Percentiles rank a stretch among this genome's conserved stretches.
phyloP scores from a whole-genome alignment of 345 rosid species.

The Raphanus sativus region DNA sequence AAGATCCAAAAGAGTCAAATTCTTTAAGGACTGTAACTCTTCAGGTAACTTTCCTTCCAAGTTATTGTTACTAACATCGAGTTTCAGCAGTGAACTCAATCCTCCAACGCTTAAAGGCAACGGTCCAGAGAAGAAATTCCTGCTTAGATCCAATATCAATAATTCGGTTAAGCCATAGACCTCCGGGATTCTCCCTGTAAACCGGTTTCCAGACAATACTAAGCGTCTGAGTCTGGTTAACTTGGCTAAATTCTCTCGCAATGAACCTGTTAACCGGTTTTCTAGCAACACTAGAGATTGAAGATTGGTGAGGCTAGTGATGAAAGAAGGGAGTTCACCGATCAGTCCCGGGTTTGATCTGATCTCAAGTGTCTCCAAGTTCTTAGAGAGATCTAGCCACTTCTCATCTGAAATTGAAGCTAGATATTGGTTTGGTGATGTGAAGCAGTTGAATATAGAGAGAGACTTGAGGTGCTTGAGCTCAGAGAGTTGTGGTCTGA shows the following conservation, averaged over 20 bases:
- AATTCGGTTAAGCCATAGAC: slow-evolving; percentile 52
- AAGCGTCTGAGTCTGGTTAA: slow-evolving; percentile 61
- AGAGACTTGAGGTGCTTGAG: slow-evolving; percentile 80
- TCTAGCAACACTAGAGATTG: slow-evolving; percentile 74
- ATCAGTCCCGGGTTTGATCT: slow-evolving; percentile 74
- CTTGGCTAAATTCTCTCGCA: slow-evolving; percentile 55
- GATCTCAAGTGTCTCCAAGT: slow-evolving; percentile 68
- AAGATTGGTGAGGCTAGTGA: slow-evolving; percentile 58
- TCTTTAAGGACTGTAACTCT: slow-evolving; percentile 54
- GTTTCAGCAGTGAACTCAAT: slow-evolving; percentile 68
- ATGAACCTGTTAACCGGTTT: slow-evolving; percentile 60
- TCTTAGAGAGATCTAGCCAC: slow-evolving; percentile 60
- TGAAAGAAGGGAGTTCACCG: slow-evolving; percentile 61
- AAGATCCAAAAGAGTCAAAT: slow-evolving; percentile 72
- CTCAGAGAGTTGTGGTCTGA: slow-evolving; percentile 63
- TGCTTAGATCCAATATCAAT: slow-evolving; percentile 73
- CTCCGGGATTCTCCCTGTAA: slow-evolving; percentile 61
- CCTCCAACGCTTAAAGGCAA: slow-evolving; percentile 58
- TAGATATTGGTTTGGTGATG: slow-evolving; percentile 44
- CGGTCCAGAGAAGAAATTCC: slow-evolving; percentile 65
- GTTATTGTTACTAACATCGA: slow-evolving; percentile 74
- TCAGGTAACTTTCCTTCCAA: slow-evolving; percentile 55
- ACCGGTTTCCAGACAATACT: slow-evolving; percentile 66
- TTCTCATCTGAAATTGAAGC: slow-evolving; percentile 41
- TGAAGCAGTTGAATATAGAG: slow-evolving; percentile 68